Conservation (phyloP, 176 grass and related monocot genomes). For the Poa annua region DNA sequence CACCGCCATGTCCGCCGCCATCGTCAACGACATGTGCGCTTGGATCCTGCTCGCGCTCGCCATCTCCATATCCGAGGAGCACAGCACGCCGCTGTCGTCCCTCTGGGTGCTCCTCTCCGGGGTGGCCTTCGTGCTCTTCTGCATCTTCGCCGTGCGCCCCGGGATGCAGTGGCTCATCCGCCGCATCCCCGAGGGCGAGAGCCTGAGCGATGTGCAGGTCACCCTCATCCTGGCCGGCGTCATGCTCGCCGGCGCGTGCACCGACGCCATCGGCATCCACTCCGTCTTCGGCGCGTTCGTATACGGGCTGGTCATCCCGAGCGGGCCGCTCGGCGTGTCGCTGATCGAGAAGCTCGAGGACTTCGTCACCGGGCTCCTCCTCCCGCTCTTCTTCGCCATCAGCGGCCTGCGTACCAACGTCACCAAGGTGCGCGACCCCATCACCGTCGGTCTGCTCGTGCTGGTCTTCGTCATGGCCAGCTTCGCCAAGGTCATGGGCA, state of each 20-base stretch:
- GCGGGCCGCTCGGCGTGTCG: conserved; percentile 55
- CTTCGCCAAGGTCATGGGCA: conserved; percentile 71
- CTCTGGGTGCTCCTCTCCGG: conserved; percentile 70
- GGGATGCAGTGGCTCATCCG: conserved; percentile 68
- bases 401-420: conserved; percentile 69
- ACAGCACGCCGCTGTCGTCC: conserved; percentile 50
- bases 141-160: conserved; percentile 68
- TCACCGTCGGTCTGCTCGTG: conserved; percentile 55
- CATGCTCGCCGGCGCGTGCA: conserved; percentile 61
- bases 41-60: conserved; percentile 81
- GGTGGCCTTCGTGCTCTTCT: conserved; percentile 61
- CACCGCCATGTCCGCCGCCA: conserved; percentile 73
- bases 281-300: conserved; percentile 74
- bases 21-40: conserved; percentile 75
- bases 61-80: conserved; percentile 60
- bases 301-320: conserved; percentile 75
- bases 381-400: conserved; percentile 78
- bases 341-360: conserved; percentile 78
- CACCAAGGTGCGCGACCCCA: conserved; percentile 36
- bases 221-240: conserved; percentile 75
- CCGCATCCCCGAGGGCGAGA: conserved; percentile 64
- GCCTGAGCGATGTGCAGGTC: conserved; percentile 51
- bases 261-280: conserved; percentile 79
- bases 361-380: conserved; percentile 61
- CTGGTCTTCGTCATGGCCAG: conserved; percentile 70